Percentiles rank a stretch among this genome's conserved stretches.
These are phyloP conservation scores for Malassezia restricta DNA, from an alignment of 1,284 basidiomycete species.

Conservation along the genomic window DNA sequence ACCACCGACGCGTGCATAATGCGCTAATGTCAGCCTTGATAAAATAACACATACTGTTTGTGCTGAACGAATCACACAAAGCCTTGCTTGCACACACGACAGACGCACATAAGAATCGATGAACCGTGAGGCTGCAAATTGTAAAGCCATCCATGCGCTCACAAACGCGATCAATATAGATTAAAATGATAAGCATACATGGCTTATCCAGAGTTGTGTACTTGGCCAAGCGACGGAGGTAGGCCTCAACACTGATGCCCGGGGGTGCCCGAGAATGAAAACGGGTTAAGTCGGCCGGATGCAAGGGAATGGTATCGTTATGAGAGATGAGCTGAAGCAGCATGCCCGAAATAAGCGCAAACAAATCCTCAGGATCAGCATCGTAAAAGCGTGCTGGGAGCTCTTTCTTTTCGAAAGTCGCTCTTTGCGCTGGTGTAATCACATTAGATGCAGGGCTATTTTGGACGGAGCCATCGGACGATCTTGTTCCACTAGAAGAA, in stretches of 20 bases:
- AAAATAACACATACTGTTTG: slow-evolving; percentile 24
- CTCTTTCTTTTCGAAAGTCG: not conserved
- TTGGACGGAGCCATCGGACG: not conserved
- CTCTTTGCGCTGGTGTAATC: not conserved
- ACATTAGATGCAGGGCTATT: not conserved
- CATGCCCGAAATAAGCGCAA: slow-evolving; percentile 42
- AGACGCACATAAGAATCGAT: slow-evolving; percentile 43
- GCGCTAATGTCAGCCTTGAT: slow-evolving; percentile 16
- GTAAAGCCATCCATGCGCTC: slow-evolving; percentile 40
- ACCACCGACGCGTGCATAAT: slow-evolving; percentile 43
- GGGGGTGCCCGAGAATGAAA: slow-evolving; percentile 44
- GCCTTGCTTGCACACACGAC: slow-evolving; percentile 43
- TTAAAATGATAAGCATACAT: slow-evolving; percentile 39
- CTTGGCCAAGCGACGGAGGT: slow-evolving; percentile 40
- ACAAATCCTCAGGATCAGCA: slow-evolving; percentile 35
- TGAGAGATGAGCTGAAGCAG: slow-evolving; percentile 37
- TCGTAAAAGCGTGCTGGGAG: slow-evolving; percentile 40
- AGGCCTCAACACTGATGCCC: slow-evolving; percentile 35
- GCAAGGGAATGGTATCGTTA: slow-evolving; percentile 42
- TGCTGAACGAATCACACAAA: slow-evolving; percentile 44
- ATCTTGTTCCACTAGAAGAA: not conserved
- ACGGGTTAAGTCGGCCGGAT: slow-evolving; percentile 39
- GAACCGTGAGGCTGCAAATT: slow-evolving; percentile 43
- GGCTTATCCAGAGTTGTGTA: slow-evolving; percentile 44
- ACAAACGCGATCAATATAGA: slow-evolving; percentile 45